Percentiles rank a stretch among this genome's conserved stretches.
These are phyloP conservation scores for Penicillium sp. DNA, from an alignment of 2,329 filamentous ascomycete species.

Conservation along the genomic window DNA sequence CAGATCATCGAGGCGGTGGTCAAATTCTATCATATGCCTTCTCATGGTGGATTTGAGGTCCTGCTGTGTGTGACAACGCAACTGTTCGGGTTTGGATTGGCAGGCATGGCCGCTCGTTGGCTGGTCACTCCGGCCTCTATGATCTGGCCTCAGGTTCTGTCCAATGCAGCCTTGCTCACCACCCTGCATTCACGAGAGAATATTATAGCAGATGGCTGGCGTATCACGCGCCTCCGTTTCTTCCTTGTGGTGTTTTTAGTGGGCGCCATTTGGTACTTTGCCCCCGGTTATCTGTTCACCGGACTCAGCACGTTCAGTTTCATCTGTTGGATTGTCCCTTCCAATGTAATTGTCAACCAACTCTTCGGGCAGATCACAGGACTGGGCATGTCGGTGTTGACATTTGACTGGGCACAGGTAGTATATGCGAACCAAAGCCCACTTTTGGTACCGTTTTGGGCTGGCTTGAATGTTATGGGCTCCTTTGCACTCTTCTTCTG, in stretches of 20 bases:
- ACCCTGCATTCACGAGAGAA: slow-evolving; percentile 42
- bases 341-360: slow-evolving; percentile 71
- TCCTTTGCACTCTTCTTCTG: slow-evolving; percentile 51
- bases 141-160: slow-evolving; percentile 65
- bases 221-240: slow-evolving; percentile 42
- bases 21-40: slow-evolving; percentile 60
- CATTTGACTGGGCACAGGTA: slow-evolving; percentile 76
- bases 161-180: slow-evolving; percentile 53
- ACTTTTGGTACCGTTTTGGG: slow-evolving; percentile 65
- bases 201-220: slow-evolving; percentile 47
- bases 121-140: slow-evolving; percentile 63
- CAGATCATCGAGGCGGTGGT: slow-evolving; percentile 45
- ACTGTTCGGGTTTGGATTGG: slow-evolving; percentile 66
- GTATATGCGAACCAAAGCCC: slow-evolving; percentile 70
- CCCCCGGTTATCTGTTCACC: slow-evolving; percentile 68
- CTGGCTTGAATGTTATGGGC: slow-evolving; percentile 47
- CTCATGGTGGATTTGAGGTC: slow-evolving; percentile 63
- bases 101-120: slow-evolving; percentile 62
- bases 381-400: slow-evolving; percentile 69
- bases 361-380: slow-evolving; percentile 71
- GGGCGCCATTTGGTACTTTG: slow-evolving; percentile 43
- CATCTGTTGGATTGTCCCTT: slow-evolving; percentile 70
- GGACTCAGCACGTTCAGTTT: slow-evolving; percentile 72
- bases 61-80: slow-evolving; percentile 64
- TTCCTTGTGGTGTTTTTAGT: slow-evolving; percentile 41